phyloP scores from a whole-genome alignment of 1,284 basidiomycete genomes.

The Exobasidium cylindrosporum region DNA sequence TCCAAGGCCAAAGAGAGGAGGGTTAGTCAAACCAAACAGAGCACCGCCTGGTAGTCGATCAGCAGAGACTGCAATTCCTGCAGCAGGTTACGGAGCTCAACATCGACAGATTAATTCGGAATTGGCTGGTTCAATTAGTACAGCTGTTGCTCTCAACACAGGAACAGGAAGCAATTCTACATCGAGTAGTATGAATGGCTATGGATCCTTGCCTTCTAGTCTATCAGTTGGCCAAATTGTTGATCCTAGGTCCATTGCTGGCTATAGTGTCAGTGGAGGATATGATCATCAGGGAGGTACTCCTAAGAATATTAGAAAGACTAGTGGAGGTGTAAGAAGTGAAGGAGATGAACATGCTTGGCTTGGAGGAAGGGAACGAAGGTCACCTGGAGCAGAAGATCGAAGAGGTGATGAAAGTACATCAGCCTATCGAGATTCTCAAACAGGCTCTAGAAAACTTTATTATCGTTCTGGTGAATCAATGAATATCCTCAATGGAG shows the following conservation, averaged over 20 bases:
- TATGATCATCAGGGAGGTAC: neutral
- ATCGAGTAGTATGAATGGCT: neutral
- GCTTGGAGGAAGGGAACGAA: conserved; percentile 9
- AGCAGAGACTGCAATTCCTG: conserved; percentile 79
- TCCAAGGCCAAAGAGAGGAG: conserved; percentile 15
- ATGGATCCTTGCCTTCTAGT: conserved; percentile 18
- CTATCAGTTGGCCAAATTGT: conserved; percentile 42
- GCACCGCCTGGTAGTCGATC: conserved; percentile 59
- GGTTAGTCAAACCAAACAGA: conserved; percentile 43
- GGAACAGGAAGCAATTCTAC: neutral
- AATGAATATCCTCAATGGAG: neutral
- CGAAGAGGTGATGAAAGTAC: conserved; percentile 7
- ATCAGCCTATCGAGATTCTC: too few species aligned
- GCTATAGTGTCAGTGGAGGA: neutral
- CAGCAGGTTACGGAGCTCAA: conserved; percentile 88
- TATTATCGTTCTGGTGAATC: too few species aligned
- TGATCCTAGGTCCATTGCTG: conserved; percentile 29
- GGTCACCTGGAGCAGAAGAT: neutral
- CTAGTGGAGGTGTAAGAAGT: neutral
- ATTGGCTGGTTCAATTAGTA: conserved; percentile 26
- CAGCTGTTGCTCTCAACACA: conserved; percentile 5
- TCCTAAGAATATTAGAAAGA: neutral
- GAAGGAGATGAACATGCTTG: conserved; percentile 11
- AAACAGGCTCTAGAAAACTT: too few species aligned
- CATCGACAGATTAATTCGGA: conserved; percentile 87